Conservation (phyloP, 2,329 filamentous ascomycete species). For the Capronia coronata region DNA sequence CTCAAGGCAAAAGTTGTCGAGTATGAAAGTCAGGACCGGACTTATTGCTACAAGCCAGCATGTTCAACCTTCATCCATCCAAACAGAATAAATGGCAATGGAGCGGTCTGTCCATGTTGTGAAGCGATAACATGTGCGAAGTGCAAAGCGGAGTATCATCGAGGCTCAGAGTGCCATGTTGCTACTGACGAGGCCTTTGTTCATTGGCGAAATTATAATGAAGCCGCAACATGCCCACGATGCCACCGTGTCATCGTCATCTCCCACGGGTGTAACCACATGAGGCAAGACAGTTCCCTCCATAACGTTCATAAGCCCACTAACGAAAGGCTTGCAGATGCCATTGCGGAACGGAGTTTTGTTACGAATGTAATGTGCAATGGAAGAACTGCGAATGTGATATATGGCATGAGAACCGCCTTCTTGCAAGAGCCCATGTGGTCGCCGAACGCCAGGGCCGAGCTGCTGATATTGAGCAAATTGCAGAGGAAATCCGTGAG, state of each 20-base stretch:
- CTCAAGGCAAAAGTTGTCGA: slow-evolving; percentile 47
- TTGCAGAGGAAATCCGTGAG: neutral
- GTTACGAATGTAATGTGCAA: slow-evolving; percentile 30
- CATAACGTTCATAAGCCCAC: neutral
- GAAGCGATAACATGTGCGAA: slow-evolving; percentile 41
- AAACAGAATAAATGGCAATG: slow-evolving; percentile 30
- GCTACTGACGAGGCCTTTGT: slow-evolving; percentile 35
- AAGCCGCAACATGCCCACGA: slow-evolving; percentile 68
- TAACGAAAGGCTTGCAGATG: slow-evolving; percentile 23
- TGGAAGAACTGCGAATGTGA: slow-evolving; percentile 31
- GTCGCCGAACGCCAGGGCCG: slow-evolving; percentile 14
- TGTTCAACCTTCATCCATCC: slow-evolving; percentile 47
- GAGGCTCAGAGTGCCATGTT: slow-evolving; percentile 31
- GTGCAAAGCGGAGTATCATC: slow-evolving; percentile 47
- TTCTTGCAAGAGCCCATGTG: slow-evolving; percentile 19
- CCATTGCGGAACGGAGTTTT: slow-evolving; percentile 31
- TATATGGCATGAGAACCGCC: slow-evolving; percentile 28
- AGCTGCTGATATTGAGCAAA: neutral
- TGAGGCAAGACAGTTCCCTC: slow-evolving; percentile 29
- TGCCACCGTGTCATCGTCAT: slow-evolving; percentile 53
- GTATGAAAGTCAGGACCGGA: slow-evolving; percentile 43
- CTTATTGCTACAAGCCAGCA: slow-evolving; percentile 44
- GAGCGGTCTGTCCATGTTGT: slow-evolving; percentile 44
- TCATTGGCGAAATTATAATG: slow-evolving; percentile 57
- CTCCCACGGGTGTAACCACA: slow-evolving; percentile 32